A percentile compares a stretch with the other conserved stretches of the same genome.
These are phyloP conservation scores for Fusarium coicis DNA, from an alignment of 2,329 filamentous ascomycete species.

Conservation along the genomic window DNA sequence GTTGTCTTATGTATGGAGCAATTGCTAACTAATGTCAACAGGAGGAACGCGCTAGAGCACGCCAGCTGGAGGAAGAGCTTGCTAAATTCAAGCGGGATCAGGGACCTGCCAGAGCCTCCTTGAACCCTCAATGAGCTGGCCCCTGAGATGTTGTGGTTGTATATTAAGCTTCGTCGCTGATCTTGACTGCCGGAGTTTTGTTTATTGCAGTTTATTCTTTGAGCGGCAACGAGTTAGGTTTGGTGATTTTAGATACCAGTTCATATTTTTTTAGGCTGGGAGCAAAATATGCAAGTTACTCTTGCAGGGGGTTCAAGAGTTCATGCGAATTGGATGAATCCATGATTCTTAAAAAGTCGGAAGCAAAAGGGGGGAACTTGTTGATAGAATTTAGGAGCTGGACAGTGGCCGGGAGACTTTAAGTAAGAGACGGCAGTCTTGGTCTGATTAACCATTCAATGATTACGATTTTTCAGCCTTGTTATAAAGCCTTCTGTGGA, in stretches of 20 bases:
- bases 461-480: not conserved
- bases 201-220: conserved; percentile 10
- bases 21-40: conserved; percentile 48
- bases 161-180: not conserved
- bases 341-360: conserved; percentile 23
- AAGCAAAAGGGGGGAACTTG: conserved; percentile 1
- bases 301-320: not conserved
- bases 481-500: not conserved
- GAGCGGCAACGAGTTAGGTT: not conserved
- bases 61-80: conserved; percentile 64
- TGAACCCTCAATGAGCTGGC: conserved; percentile 51
- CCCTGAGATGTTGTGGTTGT: not conserved
- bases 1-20: not conserved
- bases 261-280: not conserved
- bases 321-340: conserved; percentile 25
- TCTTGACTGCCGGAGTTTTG: not conserved
- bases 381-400: not conserved
- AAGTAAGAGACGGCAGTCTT: not conserved
- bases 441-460: not conserved
- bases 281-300: not conserved
- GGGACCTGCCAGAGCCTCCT: conserved; percentile 56
- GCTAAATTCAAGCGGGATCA: conserved; percentile 55
- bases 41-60: conserved; percentile 61
- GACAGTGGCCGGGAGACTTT: not conserved
- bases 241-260: not conserved